Conservation (phyloP, 768 basidiomycete genomes). For the Suillus paluster region DNA sequence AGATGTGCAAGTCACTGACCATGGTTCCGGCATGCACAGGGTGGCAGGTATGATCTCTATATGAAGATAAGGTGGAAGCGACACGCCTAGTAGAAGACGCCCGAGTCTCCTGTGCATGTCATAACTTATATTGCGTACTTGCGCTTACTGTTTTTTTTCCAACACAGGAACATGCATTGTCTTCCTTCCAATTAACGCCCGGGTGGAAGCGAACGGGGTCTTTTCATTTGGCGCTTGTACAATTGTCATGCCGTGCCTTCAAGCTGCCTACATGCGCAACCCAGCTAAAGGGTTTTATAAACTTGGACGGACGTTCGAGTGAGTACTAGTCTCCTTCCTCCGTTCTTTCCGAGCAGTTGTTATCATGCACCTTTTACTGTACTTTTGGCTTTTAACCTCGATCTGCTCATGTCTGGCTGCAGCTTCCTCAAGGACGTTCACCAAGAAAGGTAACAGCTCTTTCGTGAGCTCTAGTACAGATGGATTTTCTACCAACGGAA, state of each 20-base stretch:
- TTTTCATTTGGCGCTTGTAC: background rate
- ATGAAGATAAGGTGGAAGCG: too few relatives aligned
- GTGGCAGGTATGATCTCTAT: too few relatives aligned
- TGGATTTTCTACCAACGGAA: conserved; percentile 59
- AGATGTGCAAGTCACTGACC: too few relatives aligned
- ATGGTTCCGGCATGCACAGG: too few relatives aligned
- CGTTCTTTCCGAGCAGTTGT: background rate
- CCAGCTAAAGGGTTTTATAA: background rate
- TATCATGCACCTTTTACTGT: background rate
- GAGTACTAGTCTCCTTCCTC: background rate
- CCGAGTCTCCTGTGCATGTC: too few relatives aligned
- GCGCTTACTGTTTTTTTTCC: background rate
- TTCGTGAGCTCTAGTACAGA: conserved; percentile 51
- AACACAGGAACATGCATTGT: too few relatives aligned
- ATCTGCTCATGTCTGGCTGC: conserved; percentile 19
- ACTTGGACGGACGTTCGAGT: background rate
- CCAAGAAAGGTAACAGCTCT: conserved; percentile 34
- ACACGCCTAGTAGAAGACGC: too few relatives aligned
- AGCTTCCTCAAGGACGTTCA: conserved; percentile 35
- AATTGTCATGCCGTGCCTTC: too few relatives aligned
- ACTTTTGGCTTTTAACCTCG: background rate
- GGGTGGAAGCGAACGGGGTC: background rate
- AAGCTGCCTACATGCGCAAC: too few relatives aligned
- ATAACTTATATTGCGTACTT: background rate
- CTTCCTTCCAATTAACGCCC: too few relatives aligned